phyloP scores from a whole-genome alignment of 2,329 filamentous ascomycete species.

The Scedosporium aurantiacum region DNA sequence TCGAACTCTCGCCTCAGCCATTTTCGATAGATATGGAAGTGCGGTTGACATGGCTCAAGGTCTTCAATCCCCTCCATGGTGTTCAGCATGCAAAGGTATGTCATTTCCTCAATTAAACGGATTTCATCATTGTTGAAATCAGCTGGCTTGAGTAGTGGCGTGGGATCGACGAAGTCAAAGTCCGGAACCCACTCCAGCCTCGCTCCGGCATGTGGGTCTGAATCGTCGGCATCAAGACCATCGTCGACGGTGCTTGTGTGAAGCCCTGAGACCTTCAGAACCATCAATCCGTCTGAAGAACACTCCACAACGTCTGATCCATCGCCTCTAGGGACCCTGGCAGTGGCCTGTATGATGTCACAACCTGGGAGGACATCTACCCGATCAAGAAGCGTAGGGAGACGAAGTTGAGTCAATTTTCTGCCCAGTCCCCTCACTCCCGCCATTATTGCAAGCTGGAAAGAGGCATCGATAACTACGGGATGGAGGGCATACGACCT shows the following conservation, averaged over 20 bases:
- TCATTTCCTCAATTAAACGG: conserved; percentile 17
- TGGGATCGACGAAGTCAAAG: conserved; percentile 18
- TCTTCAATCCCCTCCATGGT: conserved; percentile 12
- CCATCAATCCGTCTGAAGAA: conserved; percentile 11
- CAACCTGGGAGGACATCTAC: conserved; percentile 10
- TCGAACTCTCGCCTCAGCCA: conserved; percentile 17
- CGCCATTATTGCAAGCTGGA: conserved; percentile 20
- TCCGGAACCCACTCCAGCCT: conserved; percentile 20
- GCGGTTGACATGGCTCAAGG: conserved; percentile 13
- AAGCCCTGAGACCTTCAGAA: conserved; percentile 12
- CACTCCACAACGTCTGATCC: conserved; percentile 11
- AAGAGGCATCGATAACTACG: conserved; percentile 21
- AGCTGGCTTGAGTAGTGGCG: conserved; percentile 13
- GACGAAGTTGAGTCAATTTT: conserved; percentile 11
- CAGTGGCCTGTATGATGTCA: conserved; percentile 11
- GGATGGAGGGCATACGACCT: conserved; percentile 25
- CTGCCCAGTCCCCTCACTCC: conserved; percentile 13
- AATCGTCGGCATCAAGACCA: conserved; percentile 9
- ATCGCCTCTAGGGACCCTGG: not conserved
- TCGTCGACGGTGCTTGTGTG: conserved; percentile 15
- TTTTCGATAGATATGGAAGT: conserved; percentile 16
- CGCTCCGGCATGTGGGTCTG: conserved; percentile 17
- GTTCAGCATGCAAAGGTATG: conserved; percentile 17
- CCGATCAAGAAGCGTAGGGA: conserved; percentile 18
- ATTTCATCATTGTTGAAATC: conserved; percentile 7